Evolutionary conservation across 768 basidiomycete species (phyloP).

Genomic region (Chalciporus sphaerocephalus): DNA sequence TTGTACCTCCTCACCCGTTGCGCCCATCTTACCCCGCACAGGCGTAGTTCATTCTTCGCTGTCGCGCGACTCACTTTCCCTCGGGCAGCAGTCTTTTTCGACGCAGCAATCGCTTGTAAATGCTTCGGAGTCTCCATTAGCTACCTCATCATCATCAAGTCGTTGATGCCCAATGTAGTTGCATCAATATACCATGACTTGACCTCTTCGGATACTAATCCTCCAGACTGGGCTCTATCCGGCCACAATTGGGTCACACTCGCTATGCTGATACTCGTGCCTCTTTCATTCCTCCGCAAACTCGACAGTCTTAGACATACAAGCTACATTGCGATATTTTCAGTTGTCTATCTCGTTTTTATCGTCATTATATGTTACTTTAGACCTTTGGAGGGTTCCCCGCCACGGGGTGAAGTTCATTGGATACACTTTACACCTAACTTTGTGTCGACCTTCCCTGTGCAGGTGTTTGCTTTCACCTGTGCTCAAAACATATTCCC

Average conservation of each 20-base stretch:
- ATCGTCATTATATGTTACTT: slow-evolving; percentile 82
- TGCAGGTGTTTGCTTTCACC: slow-evolving; percentile 90
- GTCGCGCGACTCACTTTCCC: slow-evolving; percentile 87
- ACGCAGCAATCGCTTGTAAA: slow-evolving; percentile 91
- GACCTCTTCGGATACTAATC: slow-evolving; percentile 55
- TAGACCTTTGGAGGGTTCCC: slow-evolving; percentile 62
- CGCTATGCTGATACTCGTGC: slow-evolving; percentile 71
- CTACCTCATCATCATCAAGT: slow-evolving; percentile 89
- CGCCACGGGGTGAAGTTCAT: slow-evolving; percentile 60
- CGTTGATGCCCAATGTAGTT: slow-evolving; percentile 89
- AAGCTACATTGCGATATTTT: slow-evolving; percentile 86
- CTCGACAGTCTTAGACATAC: slow-evolving; percentile 86
- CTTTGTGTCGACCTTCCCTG: slow-evolving; percentile 84
- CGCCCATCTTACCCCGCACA: slow-evolving; percentile 69
- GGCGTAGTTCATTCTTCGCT: slow-evolving; percentile 79
- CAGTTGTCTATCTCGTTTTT: slow-evolving; percentile 75
- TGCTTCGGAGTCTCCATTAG: slow-evolving; percentile 96
- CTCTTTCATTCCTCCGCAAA: slow-evolving; percentile 77
- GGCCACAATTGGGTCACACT: slow-evolving; percentile 81
- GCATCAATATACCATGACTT: slow-evolving; percentile 77
- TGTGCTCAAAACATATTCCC: slow-evolving; percentile 94
- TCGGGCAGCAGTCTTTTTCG: slow-evolving; percentile 81
- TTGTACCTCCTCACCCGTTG: slow-evolving; percentile 84
- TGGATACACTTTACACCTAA: slow-evolving; percentile 70
- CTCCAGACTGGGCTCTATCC: slow-evolving; percentile 71